These are phyloP conservation scores for Panicum virgatum DNA, from an alignment of 202 grass and related monocot genomes.

Conservation along the genomic window DNA sequence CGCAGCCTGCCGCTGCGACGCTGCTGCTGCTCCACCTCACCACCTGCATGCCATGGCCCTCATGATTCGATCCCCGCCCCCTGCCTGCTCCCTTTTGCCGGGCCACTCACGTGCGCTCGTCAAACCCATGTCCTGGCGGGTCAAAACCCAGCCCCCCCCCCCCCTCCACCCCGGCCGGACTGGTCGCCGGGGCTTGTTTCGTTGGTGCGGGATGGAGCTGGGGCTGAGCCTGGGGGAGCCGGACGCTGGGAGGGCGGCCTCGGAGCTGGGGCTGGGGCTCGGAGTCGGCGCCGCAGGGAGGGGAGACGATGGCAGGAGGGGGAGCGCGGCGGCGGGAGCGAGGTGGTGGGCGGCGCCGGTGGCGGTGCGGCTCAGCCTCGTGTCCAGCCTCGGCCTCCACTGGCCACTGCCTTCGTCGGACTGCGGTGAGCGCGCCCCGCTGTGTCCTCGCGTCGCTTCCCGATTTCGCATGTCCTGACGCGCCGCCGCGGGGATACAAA, in stretches of 20 bases:
- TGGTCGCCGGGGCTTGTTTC: too few relatives aligned
- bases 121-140: slow-evolving; percentile 38
- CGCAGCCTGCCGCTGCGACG: too few relatives aligned
- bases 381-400: slow-evolving; percentile 43
- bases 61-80: slow-evolving; percentile 38
- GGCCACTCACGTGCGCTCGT: slow-evolving; percentile 57
- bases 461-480: too few relatives aligned
- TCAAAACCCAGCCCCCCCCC: slow-evolving; percentile 40
- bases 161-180: too few relatives aligned
- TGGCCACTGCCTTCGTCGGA: slow-evolving; percentile 47
- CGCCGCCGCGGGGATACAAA: too few relatives aligned
- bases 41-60: too few relatives aligned
- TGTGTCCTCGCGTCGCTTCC: not conserved
- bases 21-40: too few relatives aligned
- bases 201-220: slow-evolving; percentile 58
- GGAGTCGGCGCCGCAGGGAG: not conserved
- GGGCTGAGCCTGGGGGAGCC: slow-evolving; percentile 70
- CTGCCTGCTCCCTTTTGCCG: slow-evolving; percentile 54
- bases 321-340: not conserved
- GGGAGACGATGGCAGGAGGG: not conserved
- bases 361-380: slow-evolving; percentile 53
- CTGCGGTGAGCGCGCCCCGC: slow-evolving; percentile 3
- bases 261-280: slow-evolving; percentile 53
- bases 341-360: slow-evolving; percentile 15
- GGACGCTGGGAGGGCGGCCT: slow-evolving; percentile 32